Percentiles rank a stretch among this genome's conserved stretches.
Evolutionary conservation across 257 asterid species (phyloP).

Genomic region (Haberlea rhodopensis): DNA sequence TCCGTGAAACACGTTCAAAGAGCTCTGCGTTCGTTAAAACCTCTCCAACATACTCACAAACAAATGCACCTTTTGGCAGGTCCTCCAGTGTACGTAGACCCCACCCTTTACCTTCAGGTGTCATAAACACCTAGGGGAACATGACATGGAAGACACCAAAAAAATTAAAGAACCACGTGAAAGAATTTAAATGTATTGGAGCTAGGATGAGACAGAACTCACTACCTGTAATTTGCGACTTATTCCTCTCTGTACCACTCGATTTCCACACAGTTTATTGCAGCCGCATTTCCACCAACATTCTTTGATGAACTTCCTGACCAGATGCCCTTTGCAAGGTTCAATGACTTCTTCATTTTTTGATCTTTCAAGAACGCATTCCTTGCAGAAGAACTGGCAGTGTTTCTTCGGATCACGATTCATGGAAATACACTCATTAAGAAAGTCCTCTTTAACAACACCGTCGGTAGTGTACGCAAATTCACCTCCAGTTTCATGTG

Average conservation of each 20-base stretch:
- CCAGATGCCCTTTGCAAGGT: constrained; percentile 56
- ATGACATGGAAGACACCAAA: background rate
- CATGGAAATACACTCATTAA: constrained; percentile 43
- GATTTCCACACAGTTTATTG: constrained; percentile 58
- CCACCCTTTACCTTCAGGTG: constrained; percentile 63
- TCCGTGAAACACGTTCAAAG: constrained; percentile 32
- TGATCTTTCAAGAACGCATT: constrained; percentile 62
- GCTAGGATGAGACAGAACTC: constrained; percentile 11
- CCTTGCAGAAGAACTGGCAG: constrained; percentile 44
- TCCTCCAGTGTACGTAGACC: constrained; percentile 64
- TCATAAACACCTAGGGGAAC: constrained; percentile 52
- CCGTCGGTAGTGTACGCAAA: constrained; percentile 57
- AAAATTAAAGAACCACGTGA: background rate
- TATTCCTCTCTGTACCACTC: constrained; percentile 70
- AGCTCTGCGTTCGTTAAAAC: constrained; percentile 46
- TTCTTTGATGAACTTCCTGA: constrained; percentile 64
- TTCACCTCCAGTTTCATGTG: constrained; percentile 48
- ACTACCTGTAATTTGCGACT: constrained; percentile 59
- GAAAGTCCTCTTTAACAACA: constrained; percentile 45
- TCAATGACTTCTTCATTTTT: constrained; percentile 29
- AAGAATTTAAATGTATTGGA: background rate
- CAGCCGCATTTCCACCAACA: constrained; percentile 83
- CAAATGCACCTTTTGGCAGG: constrained; percentile 61
- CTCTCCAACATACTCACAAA: constrained; percentile 63
- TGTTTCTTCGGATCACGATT: constrained; percentile 32